Evolutionary conservation across 257 asterid genomes (phyloP).

Genomic region (Verbascum thapsus): DNA sequence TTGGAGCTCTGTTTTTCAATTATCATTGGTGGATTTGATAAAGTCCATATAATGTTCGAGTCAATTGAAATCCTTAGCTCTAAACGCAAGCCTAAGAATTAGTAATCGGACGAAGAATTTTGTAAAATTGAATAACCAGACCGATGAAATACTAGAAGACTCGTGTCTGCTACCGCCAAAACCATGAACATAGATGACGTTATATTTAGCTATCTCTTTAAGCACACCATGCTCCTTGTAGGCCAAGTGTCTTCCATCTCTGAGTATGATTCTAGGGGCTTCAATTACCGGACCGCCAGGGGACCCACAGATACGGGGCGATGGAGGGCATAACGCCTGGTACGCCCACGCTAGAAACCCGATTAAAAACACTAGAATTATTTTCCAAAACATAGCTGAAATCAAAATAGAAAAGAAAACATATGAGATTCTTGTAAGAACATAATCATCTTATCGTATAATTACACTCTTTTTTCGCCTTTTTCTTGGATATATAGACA

Average conservation of each 20-base stretch:
- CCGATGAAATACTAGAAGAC: constrained; percentile 54
- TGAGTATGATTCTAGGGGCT: constrained; percentile 70
- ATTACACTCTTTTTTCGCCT: constrained; percentile 2
- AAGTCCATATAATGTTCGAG: neutral
- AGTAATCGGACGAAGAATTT: neutral
- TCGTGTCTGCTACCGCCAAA: constrained; percentile 63
- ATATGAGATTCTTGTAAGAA: neutral
- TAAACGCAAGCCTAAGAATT: no score
- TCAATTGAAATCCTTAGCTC: no score
- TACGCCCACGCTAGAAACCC: constrained; percentile 66
- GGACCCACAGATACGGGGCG: constrained; percentile 68
- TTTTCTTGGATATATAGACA: neutral
- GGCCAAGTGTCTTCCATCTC: constrained; percentile 78
- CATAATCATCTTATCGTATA: no score
- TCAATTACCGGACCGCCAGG: constrained; percentile 56
- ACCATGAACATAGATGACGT: constrained; percentile 70
- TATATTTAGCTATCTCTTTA: constrained; percentile 61
- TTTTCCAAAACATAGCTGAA: constrained; percentile 60
- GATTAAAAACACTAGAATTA: constrained; percentile 42
- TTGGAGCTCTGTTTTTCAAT: no score
- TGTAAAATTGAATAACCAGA: constrained; percentile 23
- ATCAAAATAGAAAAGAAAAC: neutral
- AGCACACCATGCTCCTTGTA: constrained; percentile 83
- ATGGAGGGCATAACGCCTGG: constrained; percentile 57
- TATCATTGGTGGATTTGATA: no score